phyloP scores from a whole-genome alignment of 23 red algal genomes.

The Agarophyton chilense region DNA sequence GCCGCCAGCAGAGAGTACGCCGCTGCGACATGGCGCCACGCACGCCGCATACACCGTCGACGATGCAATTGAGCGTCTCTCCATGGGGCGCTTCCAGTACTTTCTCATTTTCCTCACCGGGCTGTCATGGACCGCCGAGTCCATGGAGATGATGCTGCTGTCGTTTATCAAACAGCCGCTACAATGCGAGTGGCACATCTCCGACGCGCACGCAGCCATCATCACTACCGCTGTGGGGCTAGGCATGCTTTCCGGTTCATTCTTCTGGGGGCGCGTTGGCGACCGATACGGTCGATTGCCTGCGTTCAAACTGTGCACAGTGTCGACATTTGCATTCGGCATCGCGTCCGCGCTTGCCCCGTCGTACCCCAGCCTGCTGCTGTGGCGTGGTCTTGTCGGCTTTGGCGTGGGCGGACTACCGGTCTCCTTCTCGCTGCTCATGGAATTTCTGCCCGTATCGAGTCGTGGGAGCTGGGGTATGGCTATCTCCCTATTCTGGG shows the following conservation, averaged over 20 bases:
- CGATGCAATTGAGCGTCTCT: conserved; percentile 37
- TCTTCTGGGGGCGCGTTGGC: conserved; percentile 35
- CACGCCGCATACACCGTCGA: conserved; percentile 13
- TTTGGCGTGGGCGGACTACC: conserved; percentile 67
- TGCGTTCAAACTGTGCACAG: conserved; percentile 36
- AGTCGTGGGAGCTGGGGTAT: conserved; percentile 50
- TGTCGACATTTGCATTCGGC: conserved; percentile 24
- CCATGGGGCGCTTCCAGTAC: conserved; percentile 44
- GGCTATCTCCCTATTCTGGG: conserved; percentile 61
- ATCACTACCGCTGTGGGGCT: conserved; percentile 55
- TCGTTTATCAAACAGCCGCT: conserved; percentile 67
- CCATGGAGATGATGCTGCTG: conserved; percentile 76
- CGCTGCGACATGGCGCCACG: not conserved
- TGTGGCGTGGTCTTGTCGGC: conserved; percentile 31
- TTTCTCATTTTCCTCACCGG: conserved; percentile 22
- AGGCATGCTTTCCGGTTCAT: conserved; percentile 59
- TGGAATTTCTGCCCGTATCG: conserved; percentile 45
- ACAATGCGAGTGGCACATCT: conserved; percentile 65
- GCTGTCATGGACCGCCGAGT: conserved; percentile 68
- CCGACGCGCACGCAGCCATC: conserved; percentile 52
- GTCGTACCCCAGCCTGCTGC: conserved; percentile 32
- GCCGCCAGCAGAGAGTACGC: not conserved
- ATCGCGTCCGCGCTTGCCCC: conserved; percentile 18
- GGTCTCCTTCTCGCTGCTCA: conserved; percentile 55
- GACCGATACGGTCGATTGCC: conserved; percentile 28